phyloP scores from a whole-genome alignment of 768 basidiomycete genomes.

The Chalciporus pseudorubinellus region DNA sequence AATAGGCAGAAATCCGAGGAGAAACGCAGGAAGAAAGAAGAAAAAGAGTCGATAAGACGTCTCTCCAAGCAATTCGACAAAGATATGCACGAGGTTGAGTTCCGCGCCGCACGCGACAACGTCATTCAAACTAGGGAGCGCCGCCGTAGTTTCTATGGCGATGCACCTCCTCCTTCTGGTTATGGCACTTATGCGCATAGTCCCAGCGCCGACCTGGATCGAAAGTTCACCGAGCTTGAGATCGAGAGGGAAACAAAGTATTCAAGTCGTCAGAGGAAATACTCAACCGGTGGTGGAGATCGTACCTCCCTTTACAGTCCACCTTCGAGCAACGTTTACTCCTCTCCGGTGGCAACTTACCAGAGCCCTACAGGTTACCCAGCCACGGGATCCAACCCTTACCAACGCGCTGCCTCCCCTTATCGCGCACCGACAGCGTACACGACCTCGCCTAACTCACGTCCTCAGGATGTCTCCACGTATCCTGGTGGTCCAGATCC shows the following conservation, averaged over 20 bases:
- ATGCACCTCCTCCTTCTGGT: conserved; percentile 27
- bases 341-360: conserved; percentile 30
- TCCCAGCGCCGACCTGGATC: conserved; percentile 37
- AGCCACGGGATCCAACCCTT: conserved; percentile 22
- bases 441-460: conserved; percentile 46
- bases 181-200: conserved; percentile 27
- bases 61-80: conserved; percentile 38
- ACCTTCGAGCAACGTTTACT: conserved; percentile 13
- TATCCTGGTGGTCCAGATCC: conserved; percentile 39
- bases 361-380: conserved; percentile 29
- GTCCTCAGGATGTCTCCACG: conserved; percentile 43
- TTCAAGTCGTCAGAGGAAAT: conserved; percentile 41
- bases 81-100: conserved; percentile 51
- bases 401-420: conserved; percentile 35
- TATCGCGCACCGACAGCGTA: conserved; percentile 34
- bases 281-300: conserved; percentile 42
- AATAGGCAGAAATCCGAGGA: conserved; percentile 50
- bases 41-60: conserved; percentile 40
- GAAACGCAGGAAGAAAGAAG: conserved; percentile 53
- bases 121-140: conserved; percentile 51
- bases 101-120: conserved; percentile 55
- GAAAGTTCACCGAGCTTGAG: conserved; percentile 35
- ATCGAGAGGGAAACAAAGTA: conserved; percentile 31
- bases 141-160: conserved; percentile 52
- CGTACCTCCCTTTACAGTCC: conserved; percentile 23